Percentiles rank a stretch among this genome's conserved stretches.
These are phyloP conservation scores for Helicocarpus griseus DNA, from an alignment of 2,329 filamentous ascomycete species.

Conservation along the genomic window DNA sequence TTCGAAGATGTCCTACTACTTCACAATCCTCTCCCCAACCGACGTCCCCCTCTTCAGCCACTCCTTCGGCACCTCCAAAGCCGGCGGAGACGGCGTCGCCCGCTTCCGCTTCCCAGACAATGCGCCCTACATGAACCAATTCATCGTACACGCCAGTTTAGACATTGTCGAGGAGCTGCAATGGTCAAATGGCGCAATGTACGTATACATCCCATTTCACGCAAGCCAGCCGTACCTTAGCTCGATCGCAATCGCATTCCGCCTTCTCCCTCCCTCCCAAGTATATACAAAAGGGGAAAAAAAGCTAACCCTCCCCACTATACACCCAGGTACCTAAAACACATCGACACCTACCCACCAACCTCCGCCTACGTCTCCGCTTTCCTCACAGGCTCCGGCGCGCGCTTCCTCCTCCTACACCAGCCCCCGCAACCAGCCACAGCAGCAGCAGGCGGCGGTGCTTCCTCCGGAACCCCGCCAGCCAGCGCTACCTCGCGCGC, in stretches of 20 bases:
- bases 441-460: slow-evolving; percentile 29
- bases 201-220: slow-evolving; percentile 21
- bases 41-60: slow-evolving; percentile 95
- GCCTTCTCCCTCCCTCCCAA: neutral
- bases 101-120: slow-evolving; percentile 85
- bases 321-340: slow-evolving; percentile 75
- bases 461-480: slow-evolving; percentile 24
- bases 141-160: slow-evolving; percentile 86
- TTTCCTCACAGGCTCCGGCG: slow-evolving; percentile 85
- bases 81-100: slow-evolving; percentile 83
- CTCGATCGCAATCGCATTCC: neutral
- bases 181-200: slow-evolving; percentile 83
- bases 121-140: slow-evolving; percentile 90
- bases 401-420: slow-evolving; percentile 90
- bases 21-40: slow-evolving; percentile 88
- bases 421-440: slow-evolving; percentile 53
- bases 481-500: slow-evolving; percentile 27
- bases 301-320: neutral
- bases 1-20: slow-evolving; percentile 89
- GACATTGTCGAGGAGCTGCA: slow-evolving; percentile 96
- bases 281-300: slow-evolving; percentile 1
- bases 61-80: slow-evolving; percentile 93
- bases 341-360: slow-evolving; percentile 84
- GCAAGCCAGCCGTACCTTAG: neutral
- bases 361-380: slow-evolving; percentile 83